A percentile compares a stretch with the other conserved stretches of the same genome.
phyloP scores from a whole-genome alignment of 257 asterid genomes.

The Nicotiana paniculata region DNA sequence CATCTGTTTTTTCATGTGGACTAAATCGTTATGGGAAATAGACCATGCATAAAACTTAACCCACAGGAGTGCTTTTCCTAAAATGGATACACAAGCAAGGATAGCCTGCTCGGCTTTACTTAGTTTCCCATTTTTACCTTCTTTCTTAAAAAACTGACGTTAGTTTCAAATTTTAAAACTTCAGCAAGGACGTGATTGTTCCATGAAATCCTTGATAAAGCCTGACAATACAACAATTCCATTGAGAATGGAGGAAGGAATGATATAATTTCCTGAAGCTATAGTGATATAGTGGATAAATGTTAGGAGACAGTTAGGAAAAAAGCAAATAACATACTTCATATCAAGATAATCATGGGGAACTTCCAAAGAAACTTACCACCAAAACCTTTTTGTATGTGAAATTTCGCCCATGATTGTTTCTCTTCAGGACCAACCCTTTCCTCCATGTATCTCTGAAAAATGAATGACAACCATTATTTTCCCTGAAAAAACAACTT shows the following conservation, averaged over 20 bases:
- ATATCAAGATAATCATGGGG: not conserved
- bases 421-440: conserved; percentile 50
- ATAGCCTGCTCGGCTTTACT: not conserved
- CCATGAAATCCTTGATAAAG: not conserved
- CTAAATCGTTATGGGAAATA: not conserved
- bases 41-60: not conserved
- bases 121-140: not conserved
- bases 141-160: not conserved
- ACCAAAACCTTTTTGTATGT: conserved; percentile 48
- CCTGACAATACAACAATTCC: not conserved
- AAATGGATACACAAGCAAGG: not conserved
- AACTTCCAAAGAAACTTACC: conserved; percentile 34
- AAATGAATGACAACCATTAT: not conserved
- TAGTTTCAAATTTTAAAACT: not conserved
- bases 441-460: conserved; percentile 51
- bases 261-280: conserved; percentile 1
- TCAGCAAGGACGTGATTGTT: not conserved
- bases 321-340: not conserved
- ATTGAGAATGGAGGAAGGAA: not conserved
- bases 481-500: not conserved
- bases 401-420: conserved; percentile 35
- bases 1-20: not conserved
- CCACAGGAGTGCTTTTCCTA: not conserved
- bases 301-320: not conserved
- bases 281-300: not conserved